These are phyloP conservation scores for Plasmodium relictum DNA, from an alignment of 169 alveolate species.

Conservation along the genomic window DNA sequence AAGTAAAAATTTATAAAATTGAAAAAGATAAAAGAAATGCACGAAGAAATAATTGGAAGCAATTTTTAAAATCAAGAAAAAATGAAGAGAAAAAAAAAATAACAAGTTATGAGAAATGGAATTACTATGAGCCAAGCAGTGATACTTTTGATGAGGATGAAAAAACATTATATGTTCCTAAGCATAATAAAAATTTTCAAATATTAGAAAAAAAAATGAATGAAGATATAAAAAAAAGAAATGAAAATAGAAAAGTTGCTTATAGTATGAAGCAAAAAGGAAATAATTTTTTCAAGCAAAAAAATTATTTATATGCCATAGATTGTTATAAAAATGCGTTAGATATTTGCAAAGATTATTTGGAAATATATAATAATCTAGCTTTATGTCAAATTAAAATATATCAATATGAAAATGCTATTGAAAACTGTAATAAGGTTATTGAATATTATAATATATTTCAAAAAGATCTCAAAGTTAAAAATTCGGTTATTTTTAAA, in stretches of 20 bases:
- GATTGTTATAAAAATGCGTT: constrained; percentile 49
- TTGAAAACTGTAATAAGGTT: constrained; percentile 23
- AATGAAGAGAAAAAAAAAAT: neutral
- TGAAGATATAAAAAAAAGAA: constrained; percentile 38
- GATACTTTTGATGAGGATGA: constrained; percentile 62
- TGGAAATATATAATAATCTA: constrained; percentile 28
- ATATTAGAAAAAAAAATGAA: constrained; percentile 17
- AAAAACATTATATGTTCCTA: constrained; percentile 20
- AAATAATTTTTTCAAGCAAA: constrained; percentile 33
- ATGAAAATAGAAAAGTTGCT: constrained; percentile 25
- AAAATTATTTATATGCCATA: constrained; percentile 33
- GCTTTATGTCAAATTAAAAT: constrained; percentile 55
- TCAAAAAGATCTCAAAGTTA: constrained; percentile 1
- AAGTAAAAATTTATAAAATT: constrained; percentile 16
- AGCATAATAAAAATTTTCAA: constrained; percentile 9
- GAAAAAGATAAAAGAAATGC: constrained; percentile 40
- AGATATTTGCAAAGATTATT: constrained; percentile 31
- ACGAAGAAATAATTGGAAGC: constrained; percentile 43
- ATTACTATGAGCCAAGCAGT: constrained; percentile 57
- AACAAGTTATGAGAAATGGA: constrained; percentile 51
- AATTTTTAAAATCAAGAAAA: constrained; percentile 5
- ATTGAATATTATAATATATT: constrained; percentile 29
- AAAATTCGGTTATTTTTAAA: constrained; percentile 10
- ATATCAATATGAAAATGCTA: constrained; percentile 33
- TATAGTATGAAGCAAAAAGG: constrained; percentile 24